Evolutionary conservation across 108 stramenopile genomes (phyloP).

Genomic region (Nitzschia inconspicua): DNA sequence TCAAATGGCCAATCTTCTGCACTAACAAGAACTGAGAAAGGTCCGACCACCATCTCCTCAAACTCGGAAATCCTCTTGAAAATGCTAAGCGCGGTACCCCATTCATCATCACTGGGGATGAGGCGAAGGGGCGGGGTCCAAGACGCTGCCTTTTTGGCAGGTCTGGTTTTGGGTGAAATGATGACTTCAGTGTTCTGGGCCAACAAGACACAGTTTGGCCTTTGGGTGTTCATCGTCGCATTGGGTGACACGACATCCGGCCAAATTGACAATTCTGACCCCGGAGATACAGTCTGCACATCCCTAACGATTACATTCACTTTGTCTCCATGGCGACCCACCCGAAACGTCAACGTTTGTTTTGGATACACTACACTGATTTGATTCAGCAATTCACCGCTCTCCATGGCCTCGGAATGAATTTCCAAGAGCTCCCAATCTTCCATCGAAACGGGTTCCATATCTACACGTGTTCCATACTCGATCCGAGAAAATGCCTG

Average conservation of each 20-base stretch:
- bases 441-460: constrained; percentile 59
- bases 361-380: constrained; percentile 58
- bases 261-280: not conserved
- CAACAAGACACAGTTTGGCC: constrained; percentile 34
- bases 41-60: not conserved
- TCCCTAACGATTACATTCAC: constrained; percentile 35
- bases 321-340: constrained; percentile 13
- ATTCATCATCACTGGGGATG: constrained; percentile 25
- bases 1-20: constrained; percentile 11
- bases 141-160: not conserved
- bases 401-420: constrained; percentile 55
- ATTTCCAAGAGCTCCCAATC: constrained; percentile 82
- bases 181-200: constrained; percentile 73
- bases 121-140: constrained; percentile 19
- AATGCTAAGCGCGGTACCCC: not conserved
- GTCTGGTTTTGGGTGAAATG: constrained; percentile 60
- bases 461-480: constrained; percentile 32
- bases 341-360: constrained; percentile 45
- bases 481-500: constrained; percentile 35
- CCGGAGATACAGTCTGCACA: not conserved
- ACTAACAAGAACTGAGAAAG: constrained; percentile 15
- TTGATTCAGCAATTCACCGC: constrained; percentile 64
- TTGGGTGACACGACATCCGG: not conserved
- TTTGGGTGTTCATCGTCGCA: not conserved
- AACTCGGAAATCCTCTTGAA: not conserved